Evolutionary conservation across 306 rosid genomes (phyloP).

Genomic region (Lagenaria siceraria): DNA sequence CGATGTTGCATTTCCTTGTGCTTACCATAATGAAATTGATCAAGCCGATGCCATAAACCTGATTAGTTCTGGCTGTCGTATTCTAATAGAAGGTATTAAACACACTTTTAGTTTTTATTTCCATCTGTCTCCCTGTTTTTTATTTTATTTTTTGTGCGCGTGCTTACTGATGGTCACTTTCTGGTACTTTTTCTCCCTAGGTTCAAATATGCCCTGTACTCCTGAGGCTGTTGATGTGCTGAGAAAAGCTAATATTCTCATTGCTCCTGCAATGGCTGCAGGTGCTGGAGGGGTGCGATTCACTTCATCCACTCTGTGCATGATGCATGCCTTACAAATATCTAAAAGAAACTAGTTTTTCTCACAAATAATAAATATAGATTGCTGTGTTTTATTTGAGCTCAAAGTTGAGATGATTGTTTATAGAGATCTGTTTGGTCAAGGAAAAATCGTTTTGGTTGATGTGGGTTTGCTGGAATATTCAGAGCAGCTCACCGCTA

Average conservation of each 20-base stretch:
- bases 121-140: background rate
- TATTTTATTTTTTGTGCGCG: background rate
- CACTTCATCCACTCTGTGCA: slow-evolving; percentile 13
- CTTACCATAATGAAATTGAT: slow-evolving; percentile 87
- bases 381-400: background rate
- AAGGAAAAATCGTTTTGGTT: background rate
- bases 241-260: slow-evolving; percentile 74
- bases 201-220: slow-evolving; percentile 94
- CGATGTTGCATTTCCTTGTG: slow-evolving; percentile 94
- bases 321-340: slow-evolving; percentile 1
- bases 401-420: background rate
- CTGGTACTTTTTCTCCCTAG: slow-evolving; percentile 21
- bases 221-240: slow-evolving; percentile 82
- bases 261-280: slow-evolving; percentile 99
- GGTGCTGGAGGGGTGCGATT: slow-evolving; percentile 98
- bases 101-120: slow-evolving; percentile 2
- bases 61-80: slow-evolving; percentile 82
- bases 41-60: slow-evolving; percentile 81
- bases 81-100: slow-evolving; percentile 81
- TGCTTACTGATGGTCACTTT: slow-evolving; percentile 10
- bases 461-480: background rate
- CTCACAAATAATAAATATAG: background rate
- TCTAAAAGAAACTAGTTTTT: background rate
- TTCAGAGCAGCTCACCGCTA: background rate
- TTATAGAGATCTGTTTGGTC: background rate